Base-by-base conservation (phyloP, 345 rosid species). In the Populus pruinosa region DNA sequence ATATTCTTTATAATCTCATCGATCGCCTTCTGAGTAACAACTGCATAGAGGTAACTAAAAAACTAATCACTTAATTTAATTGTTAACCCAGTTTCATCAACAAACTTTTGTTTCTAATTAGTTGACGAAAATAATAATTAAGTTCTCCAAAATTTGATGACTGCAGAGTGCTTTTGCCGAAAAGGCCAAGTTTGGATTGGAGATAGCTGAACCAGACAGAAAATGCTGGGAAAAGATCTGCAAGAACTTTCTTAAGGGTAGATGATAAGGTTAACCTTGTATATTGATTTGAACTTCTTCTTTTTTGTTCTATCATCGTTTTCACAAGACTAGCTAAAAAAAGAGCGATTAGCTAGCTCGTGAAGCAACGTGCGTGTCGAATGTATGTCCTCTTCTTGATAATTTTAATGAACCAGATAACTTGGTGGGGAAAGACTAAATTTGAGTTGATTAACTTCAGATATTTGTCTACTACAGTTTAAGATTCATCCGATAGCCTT, bases 21-120 rank as follows among this genome's bases (percentile, higher is more conserved):
- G 98, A 93, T 73, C 97, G 98, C 71, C 96, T 93, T 59, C 90
- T 91, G 39, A 21, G 56, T 69, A 85, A 36, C 74, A 84, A 89
- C 80, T 78, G 69, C 78, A 87, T 95, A 23, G 74, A 88, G 89
- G 97, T 94, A 77, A 33, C 1, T n/a, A n/a, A 1, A 2, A 4
- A 27, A 9, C 47, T 21, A 25, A 29, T 43, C 44, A 27, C 50
- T 14, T 47, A 1, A 47, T 0, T 47, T 1, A 47, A 47, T 47
- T 0, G 0, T 47, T 47, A 13, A 47, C 16, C 18, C 50, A 47
- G 17, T 47, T 47, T 47, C 17, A 47, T 47, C 1, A 14, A 14
- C 53, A 47, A 47, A 4, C 53, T 47, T 47, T 16, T 47, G 53
- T 14, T 47, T 47, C 53, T 47, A 44, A 23, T 44, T 3, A 23